Evolutionary conservation across 305 asterid species (phyloP).

Genomic region (Fraxinus sp.): DNA sequence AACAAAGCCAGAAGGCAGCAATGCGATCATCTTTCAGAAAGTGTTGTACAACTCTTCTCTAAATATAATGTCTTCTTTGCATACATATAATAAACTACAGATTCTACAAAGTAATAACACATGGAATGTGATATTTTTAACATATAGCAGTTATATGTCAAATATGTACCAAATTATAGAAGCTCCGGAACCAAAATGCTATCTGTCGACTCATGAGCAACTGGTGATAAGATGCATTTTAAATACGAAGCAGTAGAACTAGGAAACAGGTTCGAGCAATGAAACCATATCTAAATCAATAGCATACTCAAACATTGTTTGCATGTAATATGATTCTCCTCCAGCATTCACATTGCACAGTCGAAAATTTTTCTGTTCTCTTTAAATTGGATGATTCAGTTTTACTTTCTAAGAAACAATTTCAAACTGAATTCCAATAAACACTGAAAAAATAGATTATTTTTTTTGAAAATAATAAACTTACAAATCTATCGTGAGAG

Average conservation of each 20-base stretch:
- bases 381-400: background rate
- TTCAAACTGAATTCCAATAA: background rate
- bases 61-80: background rate
- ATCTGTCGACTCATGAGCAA: background rate
- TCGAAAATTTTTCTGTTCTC: background rate
- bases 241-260: background rate
- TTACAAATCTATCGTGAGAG: constrained; percentile 90
- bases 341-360: background rate
- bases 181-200: background rate
- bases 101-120: background rate
- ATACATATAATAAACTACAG: background rate
- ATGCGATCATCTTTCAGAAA: background rate
- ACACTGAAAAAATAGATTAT: background rate
- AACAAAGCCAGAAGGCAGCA: background rate
- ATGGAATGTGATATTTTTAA: background rate
- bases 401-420: background rate
- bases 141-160: background rate
- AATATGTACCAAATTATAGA: background rate
- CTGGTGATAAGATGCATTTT: background rate
- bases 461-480: constrained; percentile 24
- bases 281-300: background rate
- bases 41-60: background rate
- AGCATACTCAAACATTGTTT: background rate
- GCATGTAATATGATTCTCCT: background rate
- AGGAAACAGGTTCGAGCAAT: background rate